Base-by-base conservation (phyloP, 2,329 filamentous ascomycete species). In the Cordyceps cateniannulata region DNA sequence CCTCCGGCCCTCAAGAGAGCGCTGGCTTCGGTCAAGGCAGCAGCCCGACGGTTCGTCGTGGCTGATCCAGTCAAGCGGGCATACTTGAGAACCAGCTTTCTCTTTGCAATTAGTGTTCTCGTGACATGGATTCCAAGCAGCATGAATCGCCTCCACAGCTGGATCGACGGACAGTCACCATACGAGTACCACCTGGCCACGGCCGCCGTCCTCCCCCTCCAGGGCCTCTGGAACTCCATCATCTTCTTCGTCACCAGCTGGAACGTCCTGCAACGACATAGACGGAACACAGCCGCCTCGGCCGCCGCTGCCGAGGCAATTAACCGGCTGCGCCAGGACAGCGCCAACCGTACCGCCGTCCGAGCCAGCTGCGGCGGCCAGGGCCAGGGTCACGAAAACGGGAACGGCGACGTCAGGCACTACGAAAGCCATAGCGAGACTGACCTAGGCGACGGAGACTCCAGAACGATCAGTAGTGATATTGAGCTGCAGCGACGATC, bases 221-320 rank as follows among this genome's bases (percentile, higher is more conserved):
- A 93, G 71, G 90, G 90, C 0, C 82, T 91, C 35, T 93, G 90
- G 89, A 93, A 93, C 69, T 83, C 85, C 32, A 75, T 90, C 57
- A 90, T 95, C 60, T 93, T 92, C 73, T 83, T 89, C 62, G 81
- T 82, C 5, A 89, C 88, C 1, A 90, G 80, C 64, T 81, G 77
- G 75, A 59, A 62, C 42, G 60, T 62, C 18, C n/a, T 59, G 0
- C 54, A 62, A 40, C 27, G 55, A 2, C 60, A 62, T 24, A 47
- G 59, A 3, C 52, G 59, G 10, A 61, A 56, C 27, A 57, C 59
- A 18, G 53, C 52, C 5, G 59, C 59, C 5, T 57, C 53, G 1
- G 59, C 59, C 1, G 59, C 59, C 2, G 59, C 59, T 20, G 53
- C 32, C 5, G 52, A 44, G n/a, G 59, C 59, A 2, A 60, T 54